Base-by-base conservation (phyloP, 345 rosid species). In the Euphorbia tirucalli region DNA sequence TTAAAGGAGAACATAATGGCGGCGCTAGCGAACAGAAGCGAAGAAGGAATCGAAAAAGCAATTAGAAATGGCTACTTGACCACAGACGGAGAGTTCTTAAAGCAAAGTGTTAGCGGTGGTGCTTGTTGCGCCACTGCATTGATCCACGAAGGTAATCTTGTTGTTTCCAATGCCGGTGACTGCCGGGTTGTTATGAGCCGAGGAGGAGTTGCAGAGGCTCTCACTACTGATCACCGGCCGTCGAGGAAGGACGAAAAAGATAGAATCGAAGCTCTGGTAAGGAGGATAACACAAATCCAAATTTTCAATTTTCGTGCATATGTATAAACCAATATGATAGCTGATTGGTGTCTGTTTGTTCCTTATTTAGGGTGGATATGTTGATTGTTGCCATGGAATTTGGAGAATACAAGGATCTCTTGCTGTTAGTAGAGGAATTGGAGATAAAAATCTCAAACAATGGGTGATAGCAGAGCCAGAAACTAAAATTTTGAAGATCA, bases 391-490 rank as follows among this genome's bases (percentile, higher is more conserved):
- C 66, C 86, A 37, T 0, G 91, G 97, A 31, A 85, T 87, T 50
- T 93, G 97, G 97, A 88, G 98, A 66, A 75, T 93, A 44, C 97
- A 93, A 13, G 96, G 98, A 4, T 80, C 88, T 3, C 86, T 93
- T 18, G 98, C 94, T 2, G 96, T 91, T 28, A 86, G 97, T 3
- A 85, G 98, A 83, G 90, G 89, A 43, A 87, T 93, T 16, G 98
- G 97, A 59, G 98, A 93, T 72, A 69, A 67, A 50, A 83, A 84
- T 22, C 81, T 89, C 5, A 93, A 93, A 75, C 82, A 77, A n/a
- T 93, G 93, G 93, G 98, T 93, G 39, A 88, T 74, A 31, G 88
- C 97, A 0, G 93, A 88, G 68, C 97, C 97, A 6, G 98, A 91
- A 66, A 88, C 96, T 0, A 85, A 77, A 74, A 66, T 80, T 0